Base-by-base conservation (phyloP, 116 monocot genomes). In the Iris pallida region DNA sequence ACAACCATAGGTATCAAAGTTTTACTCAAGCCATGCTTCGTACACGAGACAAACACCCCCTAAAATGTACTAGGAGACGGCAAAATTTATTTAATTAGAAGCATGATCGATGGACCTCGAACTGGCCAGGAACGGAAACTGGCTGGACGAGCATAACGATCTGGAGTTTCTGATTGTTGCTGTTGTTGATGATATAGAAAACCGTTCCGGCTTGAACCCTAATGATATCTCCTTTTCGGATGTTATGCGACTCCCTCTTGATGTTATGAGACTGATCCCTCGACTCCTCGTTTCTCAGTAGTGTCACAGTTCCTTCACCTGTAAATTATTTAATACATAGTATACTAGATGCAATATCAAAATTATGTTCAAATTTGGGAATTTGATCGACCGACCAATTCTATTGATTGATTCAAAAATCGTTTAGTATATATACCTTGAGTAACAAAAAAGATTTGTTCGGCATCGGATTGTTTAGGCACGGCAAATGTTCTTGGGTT, bases 191-290 rank as follows among this genome's bases (percentile, higher is more conserved):
- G 0, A 75, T 16, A 53, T 82, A 91, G 12, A 75, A 57, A 9
- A 80, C 77, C 8, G 72, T 51, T 0, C 91, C 91, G 0, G 87
- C 70, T 4, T 72, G 75, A 42, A 87, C 70, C 40, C 63, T 60
- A 20, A 87, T 58, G 54, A 82, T 73, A 40, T 84, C 87, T 57
- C 91, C 91, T 9, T 62, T 42, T 8, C 68, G 71, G 5, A 91
- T 57, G 45, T 68, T 54, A 46, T 75, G 63, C 2, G 80, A 63
- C 66, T 84, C 77, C 41, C 69, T 57, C 5, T 12, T 79, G 20
- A 69, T 69, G 40, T 76, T 52, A 14, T 6, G 45, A 30, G 30
- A 30, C 30, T 30, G n/a, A n/a, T n/a, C 30, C 3, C 30, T 30
- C 30, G 30, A 30, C 30, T 3, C 30, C 30, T 30, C 30, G 30